Evolutionary conservation across 768 basidiomycete genomes (phyloP).

Genomic region (Solioccasus polychromus): DNA sequence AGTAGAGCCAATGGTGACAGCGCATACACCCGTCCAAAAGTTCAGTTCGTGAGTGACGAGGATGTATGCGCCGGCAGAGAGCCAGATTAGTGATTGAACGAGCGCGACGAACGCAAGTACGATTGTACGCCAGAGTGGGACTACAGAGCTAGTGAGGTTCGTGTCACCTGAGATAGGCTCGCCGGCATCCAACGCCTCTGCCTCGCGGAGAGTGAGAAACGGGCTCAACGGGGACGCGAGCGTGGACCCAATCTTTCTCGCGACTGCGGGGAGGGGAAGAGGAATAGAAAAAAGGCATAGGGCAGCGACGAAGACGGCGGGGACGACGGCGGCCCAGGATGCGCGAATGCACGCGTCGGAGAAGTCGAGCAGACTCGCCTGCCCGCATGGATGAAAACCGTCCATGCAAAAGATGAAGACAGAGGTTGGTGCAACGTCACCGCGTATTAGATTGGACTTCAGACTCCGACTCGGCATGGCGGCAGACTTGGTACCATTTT

Average conservation of each 20-base stretch:
- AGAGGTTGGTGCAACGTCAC: too few species aligned
- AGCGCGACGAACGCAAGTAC: conserved; percentile 57
- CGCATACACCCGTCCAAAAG: conserved; percentile 36
- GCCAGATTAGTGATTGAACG: conserved; percentile 54
- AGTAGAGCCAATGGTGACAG: conserved; percentile 47
- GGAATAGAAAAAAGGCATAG: conserved; percentile 40
- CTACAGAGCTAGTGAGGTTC: background rate
- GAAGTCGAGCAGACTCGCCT: conserved; percentile 35
- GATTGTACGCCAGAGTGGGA: conserved; percentile 60
- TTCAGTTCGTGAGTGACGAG: conserved; percentile 38
- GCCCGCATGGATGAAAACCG: conserved; percentile 10
- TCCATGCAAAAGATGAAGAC: conserved; percentile 6
- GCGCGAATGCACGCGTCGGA: conserved; percentile 45
- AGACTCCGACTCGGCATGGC: too few species aligned
- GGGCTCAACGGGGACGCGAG: conserved; percentile 31
- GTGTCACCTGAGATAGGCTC: background rate
- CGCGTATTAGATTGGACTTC: too few species aligned
- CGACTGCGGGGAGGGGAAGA: conserved; percentile 21
- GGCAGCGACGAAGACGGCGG: conserved; percentile 44
- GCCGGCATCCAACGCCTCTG: conserved; percentile 43
- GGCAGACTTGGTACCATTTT: too few species aligned
- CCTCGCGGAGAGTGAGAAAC: conserved; percentile 54
- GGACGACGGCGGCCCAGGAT: conserved; percentile 50
- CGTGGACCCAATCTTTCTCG: conserved; percentile 11
- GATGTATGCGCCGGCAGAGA: conserved; percentile 54